Evolutionary conservation across 495 filamentous ascomycete species (phyloP).

Genomic region (Astrothelium macrocarpum): DNA sequence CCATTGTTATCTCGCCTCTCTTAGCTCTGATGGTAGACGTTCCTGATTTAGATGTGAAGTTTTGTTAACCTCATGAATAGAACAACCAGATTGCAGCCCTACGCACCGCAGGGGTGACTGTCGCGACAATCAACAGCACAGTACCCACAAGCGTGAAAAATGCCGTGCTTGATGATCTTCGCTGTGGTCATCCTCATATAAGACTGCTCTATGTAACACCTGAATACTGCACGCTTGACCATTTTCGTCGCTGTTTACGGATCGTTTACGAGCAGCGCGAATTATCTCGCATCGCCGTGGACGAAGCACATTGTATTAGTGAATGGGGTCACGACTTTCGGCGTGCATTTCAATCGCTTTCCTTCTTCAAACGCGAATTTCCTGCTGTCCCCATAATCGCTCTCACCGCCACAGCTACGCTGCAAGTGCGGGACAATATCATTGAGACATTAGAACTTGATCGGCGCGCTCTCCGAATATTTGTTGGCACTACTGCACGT

Average conservation of each 20-base stretch:
- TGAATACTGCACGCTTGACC: slow-evolving; percentile 69
- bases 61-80: slow-evolving; percentile 33
- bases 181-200: slow-evolving; percentile 73
- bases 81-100: slow-evolving; percentile 86
- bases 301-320: slow-evolving; percentile 94
- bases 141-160: slow-evolving; percentile 54
- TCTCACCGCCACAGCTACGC: slow-evolving; percentile 82
- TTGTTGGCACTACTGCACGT: slow-evolving; percentile 68
- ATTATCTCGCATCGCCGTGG: slow-evolving; percentile 75
- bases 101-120: slow-evolving; percentile 60
- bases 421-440: slow-evolving; percentile 68
- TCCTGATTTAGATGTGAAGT: background rate
- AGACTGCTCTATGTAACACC: slow-evolving; percentile 90
- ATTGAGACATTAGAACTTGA: slow-evolving; percentile 63
- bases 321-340: slow-evolving; percentile 99
- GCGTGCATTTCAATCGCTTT: slow-evolving; percentile 79
- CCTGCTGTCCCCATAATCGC: slow-evolving; percentile 83
- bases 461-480: slow-evolving; percentile 51
- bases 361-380: slow-evolving; percentile 72
- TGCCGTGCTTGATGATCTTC: slow-evolving; percentile 66
- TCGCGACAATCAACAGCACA: slow-evolving; percentile 79
- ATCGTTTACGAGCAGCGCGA: slow-evolving; percentile 73
- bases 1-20: slow-evolving; percentile 82
- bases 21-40: slow-evolving; percentile 74
- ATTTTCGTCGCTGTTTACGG: slow-evolving; percentile 63